Evolutionary conservation across 805 yeast genomes (phyloP).

Genomic region (Teunomyces lycoperdinae): DNA sequence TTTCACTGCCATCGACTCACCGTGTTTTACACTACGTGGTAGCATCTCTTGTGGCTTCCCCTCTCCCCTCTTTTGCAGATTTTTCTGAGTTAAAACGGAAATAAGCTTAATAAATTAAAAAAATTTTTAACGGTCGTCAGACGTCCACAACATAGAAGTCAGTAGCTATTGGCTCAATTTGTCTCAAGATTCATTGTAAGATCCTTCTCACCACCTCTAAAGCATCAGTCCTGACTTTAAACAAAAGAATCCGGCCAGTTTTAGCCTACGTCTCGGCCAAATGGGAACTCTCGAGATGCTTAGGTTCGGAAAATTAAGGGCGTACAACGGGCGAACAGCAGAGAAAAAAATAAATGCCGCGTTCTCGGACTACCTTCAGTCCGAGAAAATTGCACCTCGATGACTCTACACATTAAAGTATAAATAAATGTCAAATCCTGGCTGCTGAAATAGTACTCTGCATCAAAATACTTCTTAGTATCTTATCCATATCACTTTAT

Average conservation of each 20-base stretch:
- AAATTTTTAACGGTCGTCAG: neutral
- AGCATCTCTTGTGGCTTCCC: neutral
- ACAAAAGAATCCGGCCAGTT: neutral
- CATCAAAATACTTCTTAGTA: too few species aligned
- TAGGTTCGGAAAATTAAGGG: neutral
- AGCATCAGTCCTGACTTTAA: neutral
- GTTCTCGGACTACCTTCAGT: conserved; percentile 3
- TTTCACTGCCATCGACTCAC: too few species aligned
- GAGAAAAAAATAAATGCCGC: conserved; percentile 1
- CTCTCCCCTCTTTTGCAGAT: neutral
- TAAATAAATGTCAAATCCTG: neutral
- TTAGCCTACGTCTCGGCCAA: neutral
- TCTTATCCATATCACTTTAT: neutral
- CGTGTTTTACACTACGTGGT: too few species aligned
- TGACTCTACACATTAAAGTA: neutral
- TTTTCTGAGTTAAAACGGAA: neutral
- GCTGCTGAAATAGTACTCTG: too few species aligned
- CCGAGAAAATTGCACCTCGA: conserved; percentile 1
- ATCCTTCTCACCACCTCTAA: neutral
- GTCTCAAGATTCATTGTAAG: neutral
- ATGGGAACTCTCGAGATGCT: neutral
- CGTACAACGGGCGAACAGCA: neutral
- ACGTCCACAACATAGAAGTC: neutral
- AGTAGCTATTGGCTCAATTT: neutral
- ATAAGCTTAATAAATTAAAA: neutral